Base-by-base conservation (phyloP, 176 grass and related monocot genomes). In the Musa beccarii region DNA sequence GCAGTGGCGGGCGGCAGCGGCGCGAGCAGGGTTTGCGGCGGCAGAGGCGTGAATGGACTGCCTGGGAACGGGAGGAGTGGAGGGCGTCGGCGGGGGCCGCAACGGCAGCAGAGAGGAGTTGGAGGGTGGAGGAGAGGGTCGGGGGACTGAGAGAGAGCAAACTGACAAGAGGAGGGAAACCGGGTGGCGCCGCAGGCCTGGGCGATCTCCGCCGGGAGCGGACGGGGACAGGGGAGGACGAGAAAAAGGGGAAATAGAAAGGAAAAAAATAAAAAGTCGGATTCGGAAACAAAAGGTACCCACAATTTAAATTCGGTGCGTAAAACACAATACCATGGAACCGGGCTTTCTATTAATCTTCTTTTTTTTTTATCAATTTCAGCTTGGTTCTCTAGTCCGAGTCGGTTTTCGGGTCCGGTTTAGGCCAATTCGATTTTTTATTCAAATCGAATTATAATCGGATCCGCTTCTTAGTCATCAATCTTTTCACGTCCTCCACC, bases 21-120 rank as follows among this genome's bases (percentile, higher is more conserved):
- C 54, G 28, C 24, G 62, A 49, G 85, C 86, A 49, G 89, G 79
- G 43, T 82, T 73, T 67, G 90, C 82, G 78, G 83, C 82, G 72
- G 85, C 87, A 61, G 89, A 68, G 19, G 78, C 75, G 8, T 87
- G 84, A 9, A 76, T 64, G 63, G 79, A 63, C 3, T 13, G 49
- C 69, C 7, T 68, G 78, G 52, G 71, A 75, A 54, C 61, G 66
- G 64, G 70, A 49, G 22, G 73, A 75, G 64, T 72, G 71, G 17
- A 65, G 67, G 72, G 69, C 9, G 53, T 51, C 19, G 8, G 64
- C 49, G 51, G 67, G 51, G 16, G 73, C 59, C 0, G 6, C 21
- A 34, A 49, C 25, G 11, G 79, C 71, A 14, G 63, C 62, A 24
- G 72, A 81, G 49, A 86, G 78, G 57, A 82, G 63, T 55, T 82